Evolutionary conservation across 2,329 filamentous ascomycete genomes (phyloP), one percentile per base, ranked within the genome.

Genomic region (Chrysosporium queenslandicum): DNA sequence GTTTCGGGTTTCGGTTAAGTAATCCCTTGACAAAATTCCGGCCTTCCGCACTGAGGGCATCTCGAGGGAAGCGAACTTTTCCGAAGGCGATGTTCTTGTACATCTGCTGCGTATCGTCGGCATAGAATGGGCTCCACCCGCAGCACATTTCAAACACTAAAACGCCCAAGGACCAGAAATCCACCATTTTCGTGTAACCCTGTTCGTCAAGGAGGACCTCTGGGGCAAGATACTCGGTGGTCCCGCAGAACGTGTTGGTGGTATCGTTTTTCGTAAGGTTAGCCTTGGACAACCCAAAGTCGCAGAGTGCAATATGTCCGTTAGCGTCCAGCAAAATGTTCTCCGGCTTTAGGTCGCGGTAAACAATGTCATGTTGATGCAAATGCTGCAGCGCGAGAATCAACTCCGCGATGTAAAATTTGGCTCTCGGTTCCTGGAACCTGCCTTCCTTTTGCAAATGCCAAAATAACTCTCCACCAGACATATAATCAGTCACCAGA

Each of bases 41-140:
- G 54, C 92, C 92, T 69, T 98, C 92, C 37, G 89, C 85, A 56
- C 89, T 96, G 29, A 98, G 75, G 1, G 92, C 94, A 68, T 98
- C 92, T 59, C 90, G 81, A 6, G 92, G 92, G 68, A 98, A 98
- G 56, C 92, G 80, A 53, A 98, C 92, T 68, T 98, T 98, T 66
- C 92, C 92, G 65, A 98, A 98, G 0, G 92, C 92, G 66, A 98
- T 98, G 73, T 98, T 98, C 77, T 98, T 98, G 76, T 98, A 98
- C 92, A 98, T 98, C 69, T 98, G 92, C 70, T 98, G 92, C 0
- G 92, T 98, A 65, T 98, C 92, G 65, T 98, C 92, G 53, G 92
- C 92, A 62, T 97, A 98, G 72, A 98, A 98, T 0, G 92, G 92
- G 63, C 89, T 96, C 92, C 92, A 98, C 30, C 92, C 92, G 63